A percentile compares a stretch with the other conserved stretches of the same genome.
These are phyloP conservation scores for Maudiozyma barnettii DNA, from an alignment of 805 yeast genomes.

Conservation along the genomic window DNA sequence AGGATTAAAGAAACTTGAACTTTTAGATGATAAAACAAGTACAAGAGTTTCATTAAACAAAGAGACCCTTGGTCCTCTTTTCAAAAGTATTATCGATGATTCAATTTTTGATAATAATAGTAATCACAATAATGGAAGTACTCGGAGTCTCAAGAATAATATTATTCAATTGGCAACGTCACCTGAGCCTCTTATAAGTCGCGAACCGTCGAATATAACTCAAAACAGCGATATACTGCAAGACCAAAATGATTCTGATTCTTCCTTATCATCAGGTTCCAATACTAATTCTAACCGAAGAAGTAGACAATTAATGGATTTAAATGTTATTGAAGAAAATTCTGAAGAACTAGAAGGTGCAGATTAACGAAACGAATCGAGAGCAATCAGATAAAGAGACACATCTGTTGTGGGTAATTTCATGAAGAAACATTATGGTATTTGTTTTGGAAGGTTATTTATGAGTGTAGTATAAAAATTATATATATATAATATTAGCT, in stretches of 20 bases:
- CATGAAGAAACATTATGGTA: not conserved
- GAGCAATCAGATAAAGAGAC: not conserved
- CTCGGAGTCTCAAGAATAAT: not conserved
- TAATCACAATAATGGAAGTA: not conserved
- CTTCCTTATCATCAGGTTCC: not conserved
- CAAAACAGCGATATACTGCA: not conserved
- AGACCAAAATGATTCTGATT: not conserved
- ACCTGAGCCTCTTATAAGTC: not conserved
- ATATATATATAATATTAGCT: not conserved
- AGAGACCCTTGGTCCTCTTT: conserved; percentile 19
- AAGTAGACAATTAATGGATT: conserved; percentile 1
- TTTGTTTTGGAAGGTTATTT: too few relatives aligned
- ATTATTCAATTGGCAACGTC: not conserved
- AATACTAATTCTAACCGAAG: not conserved
- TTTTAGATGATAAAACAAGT: conserved; percentile 9
- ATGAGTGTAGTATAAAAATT: too few relatives aligned
- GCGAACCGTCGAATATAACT: not conserved
- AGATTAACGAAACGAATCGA: not conserved
- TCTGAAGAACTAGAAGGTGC: conserved; percentile 3
- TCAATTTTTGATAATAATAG: conserved; percentile 12
- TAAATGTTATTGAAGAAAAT: conserved; percentile 9
- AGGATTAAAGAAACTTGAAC: conserved; percentile 18
- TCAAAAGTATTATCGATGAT: conserved; percentile 17
- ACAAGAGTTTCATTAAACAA: conserved; percentile 20
- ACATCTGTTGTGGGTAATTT: too few relatives aligned